Percentiles rank a stretch among this genome's conserved stretches.
Conservation (phyloP, 1,139 yeast species). For the Debaryomycetaceae sp. region DNA sequence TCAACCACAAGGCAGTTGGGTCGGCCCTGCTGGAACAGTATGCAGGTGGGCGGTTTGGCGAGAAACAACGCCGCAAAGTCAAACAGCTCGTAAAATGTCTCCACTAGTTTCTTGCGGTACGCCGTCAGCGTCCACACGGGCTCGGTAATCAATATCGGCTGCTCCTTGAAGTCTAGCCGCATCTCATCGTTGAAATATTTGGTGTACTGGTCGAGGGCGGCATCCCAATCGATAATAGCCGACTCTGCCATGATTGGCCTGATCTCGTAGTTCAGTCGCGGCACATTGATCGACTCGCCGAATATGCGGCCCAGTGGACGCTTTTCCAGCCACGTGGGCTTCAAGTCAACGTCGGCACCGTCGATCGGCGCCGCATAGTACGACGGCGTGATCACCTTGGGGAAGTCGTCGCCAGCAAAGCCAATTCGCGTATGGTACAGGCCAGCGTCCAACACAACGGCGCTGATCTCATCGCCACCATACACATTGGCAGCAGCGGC, state of each 20-base stretch:
- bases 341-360: too few species aligned
- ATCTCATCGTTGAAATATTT: conserved; percentile 48
- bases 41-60: conserved; percentile 83
- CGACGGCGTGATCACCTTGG: conserved; percentile 73
- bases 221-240: conserved; percentile 67
- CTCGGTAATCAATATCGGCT: conserved; percentile 77
- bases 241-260: conserved; percentile 60
- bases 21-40: conserved; percentile 89
- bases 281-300: conserved; percentile 57
- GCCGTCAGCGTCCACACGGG: conserved; percentile 77
- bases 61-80: conserved; percentile 83
- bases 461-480: conserved; percentile 78
- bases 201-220: conserved; percentile 62
- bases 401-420: conserved; percentile 91
- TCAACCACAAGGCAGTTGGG: conserved; percentile 93
- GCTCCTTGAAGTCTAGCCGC: conserved; percentile 55
- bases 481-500: conserved; percentile 21
- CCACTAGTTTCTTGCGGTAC: conserved; percentile 71
- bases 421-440: conserved; percentile 81
- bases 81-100: conserved; percentile 67
- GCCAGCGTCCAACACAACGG: conserved; percentile 90
- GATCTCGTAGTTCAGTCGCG: conserved; percentile 49
- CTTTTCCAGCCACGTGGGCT: too few species aligned
- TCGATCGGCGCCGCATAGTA: conserved; percentile 28
- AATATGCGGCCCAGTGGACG: conserved; percentile 28